Evolutionary conservation across 805 yeast genomes (phyloP).

Genomic region (Starmerella cellae): DNA sequence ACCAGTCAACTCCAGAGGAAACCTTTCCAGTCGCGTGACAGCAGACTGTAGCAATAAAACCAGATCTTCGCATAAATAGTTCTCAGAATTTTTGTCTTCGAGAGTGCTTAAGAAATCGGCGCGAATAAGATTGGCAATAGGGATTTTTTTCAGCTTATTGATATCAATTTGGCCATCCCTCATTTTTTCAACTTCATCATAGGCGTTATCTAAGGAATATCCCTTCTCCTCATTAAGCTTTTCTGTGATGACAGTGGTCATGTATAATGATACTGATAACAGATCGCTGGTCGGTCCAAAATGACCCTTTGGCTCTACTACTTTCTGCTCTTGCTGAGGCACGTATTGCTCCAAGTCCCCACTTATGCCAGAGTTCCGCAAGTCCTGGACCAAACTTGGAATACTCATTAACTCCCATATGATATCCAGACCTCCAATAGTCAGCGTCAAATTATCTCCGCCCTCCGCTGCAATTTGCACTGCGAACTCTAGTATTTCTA

Average conservation of each 20-base stretch:
- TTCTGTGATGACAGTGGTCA: background rate
- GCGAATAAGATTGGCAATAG: conserved; percentile 9
- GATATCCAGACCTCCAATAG: conserved; percentile 17
- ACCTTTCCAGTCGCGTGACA: conserved; percentile 8
- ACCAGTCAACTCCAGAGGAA: conserved; percentile 6
- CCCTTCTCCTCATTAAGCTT: background rate
- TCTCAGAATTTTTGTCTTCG: background rate
- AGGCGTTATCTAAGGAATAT: background rate
- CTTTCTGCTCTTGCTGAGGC: too few relatives aligned
- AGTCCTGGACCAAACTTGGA: background rate
- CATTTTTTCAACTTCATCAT: background rate
- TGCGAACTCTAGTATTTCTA: conserved; percentile 11
- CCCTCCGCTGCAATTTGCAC: conserved; percentile 16
- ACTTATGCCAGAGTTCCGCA: background rate
- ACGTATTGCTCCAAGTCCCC: background rate
- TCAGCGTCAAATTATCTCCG: conserved; percentile 6
- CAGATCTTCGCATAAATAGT: background rate
- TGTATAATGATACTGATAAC: background rate
- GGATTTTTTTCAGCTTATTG: background rate
- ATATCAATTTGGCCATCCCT: background rate
- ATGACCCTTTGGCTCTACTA: background rate
- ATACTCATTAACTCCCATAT: conserved; percentile 11
- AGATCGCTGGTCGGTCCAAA: background rate
- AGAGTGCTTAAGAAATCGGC: conserved; percentile 7
- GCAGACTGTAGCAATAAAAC: conserved; percentile 9